A percentile compares a stretch with the other conserved stretches of the same genome.
Evolutionary conservation across 2,329 filamentous ascomycete genomes (phyloP).

Genomic region (Ceratocystis alfenasii): DNA sequence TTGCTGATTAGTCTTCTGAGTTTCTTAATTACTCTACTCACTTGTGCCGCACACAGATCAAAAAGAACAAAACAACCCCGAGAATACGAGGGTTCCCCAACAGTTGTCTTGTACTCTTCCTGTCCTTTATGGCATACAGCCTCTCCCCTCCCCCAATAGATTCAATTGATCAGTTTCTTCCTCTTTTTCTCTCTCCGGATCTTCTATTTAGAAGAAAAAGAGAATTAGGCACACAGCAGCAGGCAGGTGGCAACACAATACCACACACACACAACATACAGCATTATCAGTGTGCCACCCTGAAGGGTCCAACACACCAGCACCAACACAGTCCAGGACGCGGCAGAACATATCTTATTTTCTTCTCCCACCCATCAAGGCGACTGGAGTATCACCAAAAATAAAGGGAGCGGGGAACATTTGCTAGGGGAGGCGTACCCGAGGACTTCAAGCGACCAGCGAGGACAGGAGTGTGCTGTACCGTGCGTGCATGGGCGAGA

Average conservation of each 20-base stretch:
- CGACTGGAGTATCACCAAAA: neutral
- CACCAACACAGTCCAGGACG: neutral
- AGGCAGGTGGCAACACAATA: neutral
- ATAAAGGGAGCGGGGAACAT: neutral
- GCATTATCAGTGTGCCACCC: neutral
- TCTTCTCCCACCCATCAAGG: neutral
- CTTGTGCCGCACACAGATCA: neutral
- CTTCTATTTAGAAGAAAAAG: neutral
- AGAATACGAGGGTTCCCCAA: constrained; percentile 10
- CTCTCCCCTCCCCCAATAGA: no score
- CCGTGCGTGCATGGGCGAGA: neutral
- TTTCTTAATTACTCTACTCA: neutral
- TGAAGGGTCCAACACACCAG: neutral
- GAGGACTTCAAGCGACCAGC: neutral
- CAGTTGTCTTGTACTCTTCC: neutral
- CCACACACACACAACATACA: neutral
- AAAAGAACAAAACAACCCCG: neutral
- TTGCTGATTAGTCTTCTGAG: neutral
- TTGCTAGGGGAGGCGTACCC: neutral
- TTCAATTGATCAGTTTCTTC: no score
- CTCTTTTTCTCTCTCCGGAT: no score
- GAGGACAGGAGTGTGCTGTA: neutral
- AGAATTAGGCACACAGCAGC: constrained; percentile 3
- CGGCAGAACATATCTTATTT: no score
- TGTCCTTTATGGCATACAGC: neutral